These are phyloP conservation scores for Meyerozyma elateridarum DNA, from an alignment of 1,139 yeast species.

Conservation along the genomic window DNA sequence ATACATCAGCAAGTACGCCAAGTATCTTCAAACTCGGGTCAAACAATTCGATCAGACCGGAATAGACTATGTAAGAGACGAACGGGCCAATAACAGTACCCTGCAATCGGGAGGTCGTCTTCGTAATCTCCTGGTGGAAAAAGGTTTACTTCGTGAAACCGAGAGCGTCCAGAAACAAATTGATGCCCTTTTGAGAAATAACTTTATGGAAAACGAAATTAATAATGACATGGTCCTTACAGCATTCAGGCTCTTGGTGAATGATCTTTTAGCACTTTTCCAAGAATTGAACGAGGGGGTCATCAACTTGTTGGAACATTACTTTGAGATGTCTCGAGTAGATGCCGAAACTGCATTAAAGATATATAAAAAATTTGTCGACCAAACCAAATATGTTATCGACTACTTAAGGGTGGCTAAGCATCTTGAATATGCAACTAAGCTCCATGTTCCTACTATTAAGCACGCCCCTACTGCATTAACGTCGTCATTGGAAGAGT, in stretches of 20 bases:
- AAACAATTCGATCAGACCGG: conserved; percentile 61
- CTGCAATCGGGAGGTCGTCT: conserved; percentile 59
- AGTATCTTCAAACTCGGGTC: conserved; percentile 65
- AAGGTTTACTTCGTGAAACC: conserved; percentile 76
- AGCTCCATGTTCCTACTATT: conserved; percentile 89
- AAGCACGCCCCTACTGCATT: conserved; percentile 96
- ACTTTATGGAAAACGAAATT: conserved; percentile 68
- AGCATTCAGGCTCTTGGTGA: conserved; percentile 80
- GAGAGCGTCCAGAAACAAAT: conserved; percentile 84
- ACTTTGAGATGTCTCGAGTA: conserved; percentile 80
- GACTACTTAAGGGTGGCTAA: conserved; percentile 86
- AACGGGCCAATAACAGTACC: conserved; percentile 42
- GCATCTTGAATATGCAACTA: conserved; percentile 80
- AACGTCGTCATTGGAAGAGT: conserved; percentile 82
- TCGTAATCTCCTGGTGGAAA: conserved; percentile 62
- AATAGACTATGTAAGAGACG: conserved; percentile 77
- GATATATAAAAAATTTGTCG: conserved; percentile 80
- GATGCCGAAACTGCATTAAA: conserved; percentile 87
- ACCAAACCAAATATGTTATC: conserved; percentile 82
- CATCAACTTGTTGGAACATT: conserved; percentile 85
- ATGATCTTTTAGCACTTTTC: conserved; percentile 78
- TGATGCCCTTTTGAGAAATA: conserved; percentile 68
- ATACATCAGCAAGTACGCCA: conserved; percentile 63
- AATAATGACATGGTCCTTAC: conserved; percentile 80
- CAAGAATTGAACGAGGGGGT: conserved; percentile 94